These are phyloP conservation scores for Thalassia testudinum DNA, from an alignment of 116 monocot species.

Conservation along the genomic window DNA sequence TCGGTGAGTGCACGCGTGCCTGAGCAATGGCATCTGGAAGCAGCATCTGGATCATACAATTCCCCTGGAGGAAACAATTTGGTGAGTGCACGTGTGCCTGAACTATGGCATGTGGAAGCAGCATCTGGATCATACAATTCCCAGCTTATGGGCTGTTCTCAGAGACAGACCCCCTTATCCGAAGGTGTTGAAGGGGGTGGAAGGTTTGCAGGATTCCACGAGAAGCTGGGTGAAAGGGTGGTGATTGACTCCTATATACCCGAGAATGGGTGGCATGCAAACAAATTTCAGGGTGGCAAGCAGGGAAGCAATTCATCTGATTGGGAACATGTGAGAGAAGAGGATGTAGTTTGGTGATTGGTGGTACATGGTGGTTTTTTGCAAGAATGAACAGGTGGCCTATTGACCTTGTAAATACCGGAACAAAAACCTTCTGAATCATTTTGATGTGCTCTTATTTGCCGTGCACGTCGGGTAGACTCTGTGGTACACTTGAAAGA, in stretches of 20 bases:
- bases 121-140: too few species aligned
- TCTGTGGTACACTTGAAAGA: too few species aligned
- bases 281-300: neutral
- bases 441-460: too few species aligned
- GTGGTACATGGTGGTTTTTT: neutral
- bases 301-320: neutral
- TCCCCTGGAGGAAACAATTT: neutral
- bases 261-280: neutral
- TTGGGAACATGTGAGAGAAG: slow-evolving; percentile 10
- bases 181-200: neutral
- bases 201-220: neutral
- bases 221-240: neutral
- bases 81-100: too few species aligned
- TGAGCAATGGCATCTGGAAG: too few species aligned
- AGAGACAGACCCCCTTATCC: neutral
- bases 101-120: neutral
- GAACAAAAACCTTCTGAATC: too few species aligned
- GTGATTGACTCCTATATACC: neutral
- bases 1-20: too few species aligned
- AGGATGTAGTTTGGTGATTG: neutral
- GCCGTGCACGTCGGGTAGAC: too few species aligned
- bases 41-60: neutral
- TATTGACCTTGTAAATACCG: too few species aligned
- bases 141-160: neutral
- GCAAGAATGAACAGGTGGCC: too few species aligned